These are phyloP conservation scores for Fusarium sp. DNA, from an alignment of 2,329 filamentous ascomycete species.

Conservation along the genomic window DNA sequence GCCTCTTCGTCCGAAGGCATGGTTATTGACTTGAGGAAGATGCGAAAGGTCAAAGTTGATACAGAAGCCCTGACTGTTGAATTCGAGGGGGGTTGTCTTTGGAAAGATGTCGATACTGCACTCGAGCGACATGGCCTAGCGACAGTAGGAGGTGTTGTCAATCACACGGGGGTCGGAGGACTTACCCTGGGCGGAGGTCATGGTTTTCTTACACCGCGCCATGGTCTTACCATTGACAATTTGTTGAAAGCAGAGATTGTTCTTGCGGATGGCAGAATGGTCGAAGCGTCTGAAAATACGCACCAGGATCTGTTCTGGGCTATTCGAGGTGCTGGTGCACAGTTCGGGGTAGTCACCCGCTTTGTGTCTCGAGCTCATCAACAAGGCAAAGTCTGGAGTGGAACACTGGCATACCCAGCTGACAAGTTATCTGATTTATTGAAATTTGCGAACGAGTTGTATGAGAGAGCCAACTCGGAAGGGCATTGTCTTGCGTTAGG, in stretches of 20 bases:
- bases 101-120: slow-evolving; percentile 65
- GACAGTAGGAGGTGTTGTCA: slow-evolving; percentile 70
- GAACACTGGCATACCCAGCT: slow-evolving; percentile 41
- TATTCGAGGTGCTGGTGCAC: slow-evolving; percentile 58
- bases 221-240: slow-evolving; percentile 63
- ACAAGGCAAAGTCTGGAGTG: slow-evolving; percentile 49
- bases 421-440: slow-evolving; percentile 43
- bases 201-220: slow-evolving; percentile 64
- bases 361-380: slow-evolving; percentile 47
- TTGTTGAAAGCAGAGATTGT: slow-evolving; percentile 54
- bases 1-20: slow-evolving; percentile 61
- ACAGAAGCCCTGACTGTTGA: slow-evolving; percentile 54
- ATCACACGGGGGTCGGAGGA: slow-evolving; percentile 70
- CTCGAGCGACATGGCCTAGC: slow-evolving; percentile 62
- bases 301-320: slow-evolving; percentile 61
- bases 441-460: slow-evolving; percentile 35
- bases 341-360: slow-evolving; percentile 56
- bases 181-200: slow-evolving; percentile 68
- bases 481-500: slow-evolving; percentile 42
- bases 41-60: slow-evolving; percentile 62
- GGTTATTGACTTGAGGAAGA: slow-evolving; percentile 64
- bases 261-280: slow-evolving; percentile 49
- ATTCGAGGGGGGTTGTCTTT: slow-evolving; percentile 62
- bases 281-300: slow-evolving; percentile 52
- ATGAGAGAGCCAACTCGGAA: slow-evolving; percentile 19